A percentile compares a stretch with the other conserved stretches of the same genome.
These are phyloP conservation scores for Epichloe festucae DNA, from an alignment of 2,329 filamentous ascomycete genomes.

Conservation along the genomic window DNA sequence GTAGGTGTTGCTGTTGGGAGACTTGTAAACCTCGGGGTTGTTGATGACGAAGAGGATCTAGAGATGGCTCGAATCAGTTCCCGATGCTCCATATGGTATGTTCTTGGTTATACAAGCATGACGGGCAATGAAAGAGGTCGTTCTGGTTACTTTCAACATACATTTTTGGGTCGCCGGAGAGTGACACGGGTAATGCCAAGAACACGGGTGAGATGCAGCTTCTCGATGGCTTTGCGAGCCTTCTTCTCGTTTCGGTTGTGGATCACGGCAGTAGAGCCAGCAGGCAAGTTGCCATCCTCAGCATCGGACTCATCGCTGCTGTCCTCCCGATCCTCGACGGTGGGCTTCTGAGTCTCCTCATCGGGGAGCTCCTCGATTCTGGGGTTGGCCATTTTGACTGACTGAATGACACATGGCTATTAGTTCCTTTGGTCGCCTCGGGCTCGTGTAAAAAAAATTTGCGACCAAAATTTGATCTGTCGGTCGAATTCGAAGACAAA, in stretches of 20 bases:
- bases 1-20: slow-evolving; percentile 97
- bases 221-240: slow-evolving; percentile 97
- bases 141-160: slow-evolving; percentile 39
- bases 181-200: slow-evolving; percentile 97
- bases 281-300: slow-evolving; percentile 66
- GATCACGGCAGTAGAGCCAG: slow-evolving; percentile 77
- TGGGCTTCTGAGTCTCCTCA: slow-evolving; percentile 73
- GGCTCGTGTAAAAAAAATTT: slow-evolving; percentile 4
- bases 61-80: slow-evolving; percentile 12
- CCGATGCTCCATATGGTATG: slow-evolving; percentile 4
- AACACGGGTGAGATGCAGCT: slow-evolving; percentile 92
- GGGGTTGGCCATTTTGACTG: slow-evolving; percentile 79
- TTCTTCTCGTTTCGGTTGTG: slow-evolving; percentile 99
- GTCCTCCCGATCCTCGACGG: slow-evolving; percentile 61
- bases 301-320: slow-evolving; percentile 64
- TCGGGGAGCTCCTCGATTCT: slow-evolving; percentile 96
- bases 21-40: slow-evolving; percentile 99
- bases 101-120: not conserved
- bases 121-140: not conserved
- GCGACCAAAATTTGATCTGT: not conserved
- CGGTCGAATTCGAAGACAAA: not conserved
- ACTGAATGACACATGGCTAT: slow-evolving; percentile 4
- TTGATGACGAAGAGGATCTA: slow-evolving; percentile 99
- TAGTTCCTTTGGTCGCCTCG: slow-evolving; percentile 1
- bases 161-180: slow-evolving; percentile 96